These are phyloP conservation scores for Eucalyptus sp. DNA, from an alignment of 345 rosid genomes.

Conservation along the genomic window DNA sequence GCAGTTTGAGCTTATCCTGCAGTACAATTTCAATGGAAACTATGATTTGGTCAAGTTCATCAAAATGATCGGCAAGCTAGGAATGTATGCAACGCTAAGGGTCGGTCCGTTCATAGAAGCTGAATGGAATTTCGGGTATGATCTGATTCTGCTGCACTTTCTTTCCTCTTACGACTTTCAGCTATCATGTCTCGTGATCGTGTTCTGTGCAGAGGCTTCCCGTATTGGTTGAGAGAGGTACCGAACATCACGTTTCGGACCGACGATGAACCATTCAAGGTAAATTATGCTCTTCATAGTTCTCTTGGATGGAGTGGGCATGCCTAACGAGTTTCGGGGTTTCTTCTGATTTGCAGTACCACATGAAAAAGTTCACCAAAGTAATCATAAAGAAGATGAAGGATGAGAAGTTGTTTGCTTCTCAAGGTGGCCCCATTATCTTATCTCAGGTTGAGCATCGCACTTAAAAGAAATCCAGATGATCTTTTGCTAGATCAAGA, in stretches of 20 bases:
- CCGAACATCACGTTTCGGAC: constrained; percentile 27
- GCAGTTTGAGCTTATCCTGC: neutral
- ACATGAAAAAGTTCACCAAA: constrained; percentile 23
- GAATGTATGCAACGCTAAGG: constrained; percentile 34
- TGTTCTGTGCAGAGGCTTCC: constrained; percentile 22
- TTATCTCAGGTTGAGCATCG: constrained; percentile 21
- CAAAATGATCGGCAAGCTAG: constrained; percentile 18
- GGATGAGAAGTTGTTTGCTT: constrained; percentile 21
- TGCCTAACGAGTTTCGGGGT: neutral
- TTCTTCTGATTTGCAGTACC: constrained; percentile 6
- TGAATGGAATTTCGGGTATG: constrained; percentile 47
- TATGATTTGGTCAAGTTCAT: constrained; percentile 31
- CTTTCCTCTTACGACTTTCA: neutral
- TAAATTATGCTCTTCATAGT: neutral
- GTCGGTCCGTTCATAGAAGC: constrained; percentile 50
- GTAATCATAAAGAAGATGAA: constrained; percentile 20
- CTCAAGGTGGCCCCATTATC: constrained; percentile 45
- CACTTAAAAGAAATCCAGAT: neutral
- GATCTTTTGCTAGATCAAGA: neutral
- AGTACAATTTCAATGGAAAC: constrained; percentile 28
- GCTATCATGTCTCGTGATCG: neutral
- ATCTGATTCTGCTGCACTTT: neutral
- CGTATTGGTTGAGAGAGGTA: constrained; percentile 42
- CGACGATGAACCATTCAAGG: constrained; percentile 38
- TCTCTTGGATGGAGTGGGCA: neutral